Base-by-base conservation (phyloP, 2,329 filamentous ascomycete genomes). In the Dothidotthia symphoricarpi region DNA sequence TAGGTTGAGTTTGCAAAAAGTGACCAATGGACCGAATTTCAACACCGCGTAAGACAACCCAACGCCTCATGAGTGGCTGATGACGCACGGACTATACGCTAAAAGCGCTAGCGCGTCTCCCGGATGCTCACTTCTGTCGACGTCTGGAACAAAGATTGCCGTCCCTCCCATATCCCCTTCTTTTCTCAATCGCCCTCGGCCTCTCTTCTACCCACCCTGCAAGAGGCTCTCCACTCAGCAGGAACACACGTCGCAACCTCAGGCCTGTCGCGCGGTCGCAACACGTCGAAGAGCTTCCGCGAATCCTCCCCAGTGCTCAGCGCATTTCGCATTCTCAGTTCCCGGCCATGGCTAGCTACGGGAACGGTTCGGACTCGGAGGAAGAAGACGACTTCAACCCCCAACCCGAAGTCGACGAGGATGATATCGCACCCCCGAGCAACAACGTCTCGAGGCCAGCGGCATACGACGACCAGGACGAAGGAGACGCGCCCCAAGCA, bases 311-410 rank as follows among this genome's bases (percentile, higher is more conserved):
- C 19, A 22, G 19, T 22, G 5, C 9, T 9, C 19, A 22, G 19
- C 19, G 19, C 19, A 22, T 22, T 12, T 13, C 16, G 15, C 10
- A 17, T 26, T 36, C 27, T 41, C 26, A 34, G 37, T 29, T 9
- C 30, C 3, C 4, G 36, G 45, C 31, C 25, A 65, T 66, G 62
- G 56, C 61, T 24, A 54, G 49, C 36, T 63, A 61, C 40, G 54
- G 55, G 40, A 55, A 51, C 35, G 55, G 52, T 38, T 56, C 48
- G 19, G 56, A 52, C 32, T 64, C 61, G 11, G 84, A 86, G 29
- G 87, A 93, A 34, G 89, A 94, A 55, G 85, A 22, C 19, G 19
- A 91, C 65, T 95, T 96, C 76, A 95, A 95, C 66, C 90, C 89
- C 34, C 81, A 77, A 32, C 83, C 85, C 14, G 84, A 80, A 43